Evolutionary conservation across 75 land plant species (phyloP), one percentile per base, ranked within the genome.

Genomic region (Chamaecyparis obtusa): DNA sequence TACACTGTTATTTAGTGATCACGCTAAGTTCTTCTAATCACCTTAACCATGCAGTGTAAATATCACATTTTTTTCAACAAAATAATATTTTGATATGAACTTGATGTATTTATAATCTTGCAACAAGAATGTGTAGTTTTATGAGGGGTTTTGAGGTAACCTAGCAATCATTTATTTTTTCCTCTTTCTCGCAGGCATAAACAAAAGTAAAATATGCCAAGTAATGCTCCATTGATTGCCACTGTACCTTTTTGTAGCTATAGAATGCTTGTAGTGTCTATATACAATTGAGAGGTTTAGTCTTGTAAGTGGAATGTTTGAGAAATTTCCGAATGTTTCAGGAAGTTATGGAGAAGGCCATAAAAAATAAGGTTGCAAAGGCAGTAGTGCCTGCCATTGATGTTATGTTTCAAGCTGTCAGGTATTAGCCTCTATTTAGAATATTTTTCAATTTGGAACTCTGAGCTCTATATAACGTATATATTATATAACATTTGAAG

Each of bases 331-430:
- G 11, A 79, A 37, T 44, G 85, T 41, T 79, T 49, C 88, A 91
- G 92, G 93, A 91, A 80, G 86, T 89, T 10, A 91, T 91, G 93
- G 93, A 91, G 84, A 91, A 91, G 84, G 93, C 92, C 56, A 86
- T 91, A 30, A 91, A 91, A 83, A 91, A 91, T 35, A 91, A 91
- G 88, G 87, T 91, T n/a, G 93, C 93, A 9, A 91, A 91, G 78
- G 93, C 93, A 49, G 93, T 91, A 24, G 93, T 91, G 32, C 93
- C 93, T 11, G 93, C 93, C 13, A 91, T 91, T 74, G 93, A 91
- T 90, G 93, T 88, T 36, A 90, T 91, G 93, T 91, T 91, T 86
- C 92, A 90, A 80, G 93, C 93, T 86, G 91, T 91, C 88, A 90
- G 93, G 92, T 90, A 78, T 78, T 78, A 21, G 27, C 46, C 27